Percentiles rank a stretch among this genome's conserved stretches.
Evolutionary conservation across 2,329 filamentous ascomycete species (phyloP).

Genomic region (Macrophomina pseudophaseolina): DNA sequence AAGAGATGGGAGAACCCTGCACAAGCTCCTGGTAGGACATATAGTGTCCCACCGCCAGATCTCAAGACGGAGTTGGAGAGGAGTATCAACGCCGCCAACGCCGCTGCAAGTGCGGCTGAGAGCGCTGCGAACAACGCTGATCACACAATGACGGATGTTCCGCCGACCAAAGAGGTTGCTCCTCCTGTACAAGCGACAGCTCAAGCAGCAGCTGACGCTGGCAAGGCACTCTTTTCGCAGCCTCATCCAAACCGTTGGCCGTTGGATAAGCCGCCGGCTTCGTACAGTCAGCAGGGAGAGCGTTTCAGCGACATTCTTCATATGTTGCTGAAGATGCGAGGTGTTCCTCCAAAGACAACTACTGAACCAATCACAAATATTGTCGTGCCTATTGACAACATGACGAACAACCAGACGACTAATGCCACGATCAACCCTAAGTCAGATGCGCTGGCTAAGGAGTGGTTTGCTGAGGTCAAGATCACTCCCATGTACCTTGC

Average conservation of each 20-base stretch:
- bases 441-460: conserved; percentile 40
- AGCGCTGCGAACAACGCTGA: conserved; percentile 2
- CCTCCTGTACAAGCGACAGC: background rate
- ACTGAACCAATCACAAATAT: conserved; percentile 40
- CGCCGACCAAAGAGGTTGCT: conserved; percentile 2
- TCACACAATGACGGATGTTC: conserved; percentile 11
- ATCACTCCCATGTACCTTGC: conserved; percentile 37
- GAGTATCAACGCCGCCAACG: conserved; percentile 20
- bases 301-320: conserved; percentile 63
- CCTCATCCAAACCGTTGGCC: conserved; percentile 52
- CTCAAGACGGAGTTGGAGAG: conserved; percentile 16
- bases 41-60: conserved; percentile 31
- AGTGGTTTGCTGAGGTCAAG: conserved; percentile 44
- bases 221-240: conserved; percentile 13
- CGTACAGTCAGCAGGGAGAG: conserved; percentile 61
- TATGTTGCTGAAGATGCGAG: conserved; percentile 64
- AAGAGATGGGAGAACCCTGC: conserved; percentile 54
- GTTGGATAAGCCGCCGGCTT: conserved; percentile 56
- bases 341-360: conserved; percentile 48
- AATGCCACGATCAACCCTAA: conserved; percentile 34
- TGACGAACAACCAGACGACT: conserved; percentile 24
- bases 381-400: conserved; percentile 33
- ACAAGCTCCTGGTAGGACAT: background rate
- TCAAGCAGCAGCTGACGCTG: background rate
- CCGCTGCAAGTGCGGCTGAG: background rate